A percentile compares a stretch with the other conserved stretches of the same genome.
phyloP scores from a whole-genome alignment of 2,329 filamentous ascomycete genomes.

The Talaromyces amestolkiae region DNA sequence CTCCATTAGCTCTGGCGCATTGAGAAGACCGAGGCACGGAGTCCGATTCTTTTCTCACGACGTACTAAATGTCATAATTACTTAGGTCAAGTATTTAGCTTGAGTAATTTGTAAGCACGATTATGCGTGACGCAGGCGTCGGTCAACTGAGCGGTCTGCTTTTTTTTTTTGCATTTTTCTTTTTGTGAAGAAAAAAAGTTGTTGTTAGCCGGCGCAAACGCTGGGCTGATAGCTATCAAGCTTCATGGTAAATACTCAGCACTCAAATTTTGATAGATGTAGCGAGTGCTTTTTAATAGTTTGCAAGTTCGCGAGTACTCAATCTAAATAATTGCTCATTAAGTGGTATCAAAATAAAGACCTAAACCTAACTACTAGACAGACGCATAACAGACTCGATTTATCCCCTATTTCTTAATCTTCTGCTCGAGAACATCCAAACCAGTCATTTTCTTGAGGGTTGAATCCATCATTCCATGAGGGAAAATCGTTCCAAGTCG shows the following conservation, averaged over 20 bases:
- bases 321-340: not conserved
- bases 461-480: slow-evolving; percentile 13
- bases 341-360: not conserved
- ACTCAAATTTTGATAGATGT: too few relatives aligned
- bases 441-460: slow-evolving; percentile 15
- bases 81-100: not conserved
- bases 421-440: slow-evolving; percentile 15
- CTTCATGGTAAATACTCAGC: too few relatives aligned
- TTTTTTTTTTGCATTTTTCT: not conserved
- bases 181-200: not conserved
- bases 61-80: not conserved
- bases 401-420: not conserved
- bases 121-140: not conserved
- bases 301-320: too few relatives aligned
- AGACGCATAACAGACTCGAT: not conserved
- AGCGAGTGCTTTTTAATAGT: too few relatives aligned
- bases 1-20: not conserved
- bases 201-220: not conserved
- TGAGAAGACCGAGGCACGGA: not conserved
- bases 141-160: not conserved
- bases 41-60: not conserved
- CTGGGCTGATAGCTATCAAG: not conserved
- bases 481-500: slow-evolving; percentile 15
- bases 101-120: not conserved
- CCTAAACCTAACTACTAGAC: not conserved